phyloP scores from a whole-genome alignment of 2,329 filamentous ascomycete species.

The Lachnellula subtilissima region DNA sequence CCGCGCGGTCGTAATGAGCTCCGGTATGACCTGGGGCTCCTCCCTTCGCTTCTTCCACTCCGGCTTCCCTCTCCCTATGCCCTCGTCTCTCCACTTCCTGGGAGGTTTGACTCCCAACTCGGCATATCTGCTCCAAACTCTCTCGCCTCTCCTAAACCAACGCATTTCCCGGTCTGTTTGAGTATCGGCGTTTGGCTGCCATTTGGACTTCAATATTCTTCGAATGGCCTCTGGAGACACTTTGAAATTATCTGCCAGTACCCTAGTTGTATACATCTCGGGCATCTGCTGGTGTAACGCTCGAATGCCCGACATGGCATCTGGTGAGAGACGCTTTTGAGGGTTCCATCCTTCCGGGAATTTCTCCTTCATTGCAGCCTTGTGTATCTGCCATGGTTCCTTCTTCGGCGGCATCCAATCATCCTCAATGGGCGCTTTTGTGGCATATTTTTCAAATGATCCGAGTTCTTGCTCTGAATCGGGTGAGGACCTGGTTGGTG shows the following conservation, averaged over 20 bases:
- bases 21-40: conserved; percentile 5
- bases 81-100: conserved; percentile 47
- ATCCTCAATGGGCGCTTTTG: not conserved
- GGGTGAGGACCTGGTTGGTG: not conserved
- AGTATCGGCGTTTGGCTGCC: conserved; percentile 56
- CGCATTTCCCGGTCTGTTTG: conserved; percentile 53
- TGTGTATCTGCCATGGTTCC: conserved; percentile 70
- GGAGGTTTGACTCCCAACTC: conserved; percentile 59
- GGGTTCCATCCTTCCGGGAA: conserved; percentile 80
- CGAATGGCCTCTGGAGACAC: conserved; percentile 84
- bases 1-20: conserved; percentile 19
- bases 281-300: conserved; percentile 75
- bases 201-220: conserved; percentile 77
- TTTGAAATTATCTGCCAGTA: conserved; percentile 73
- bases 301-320: conserved; percentile 85
- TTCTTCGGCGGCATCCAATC: conserved; percentile 24
- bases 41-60: conserved; percentile 15
- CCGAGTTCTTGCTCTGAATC: not conserved
- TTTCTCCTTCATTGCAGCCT: conserved; percentile 68
- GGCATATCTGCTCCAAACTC: conserved; percentile 55
- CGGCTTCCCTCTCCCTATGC: conserved; percentile 30
- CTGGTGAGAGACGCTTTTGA: conserved; percentile 81
- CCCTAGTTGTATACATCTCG: conserved; percentile 66
- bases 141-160: conserved; percentile 57
- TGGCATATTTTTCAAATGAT: not conserved